Conservation (phyloP, 345 rosid genomes). For the Anastatica hierochuntica region DNA sequence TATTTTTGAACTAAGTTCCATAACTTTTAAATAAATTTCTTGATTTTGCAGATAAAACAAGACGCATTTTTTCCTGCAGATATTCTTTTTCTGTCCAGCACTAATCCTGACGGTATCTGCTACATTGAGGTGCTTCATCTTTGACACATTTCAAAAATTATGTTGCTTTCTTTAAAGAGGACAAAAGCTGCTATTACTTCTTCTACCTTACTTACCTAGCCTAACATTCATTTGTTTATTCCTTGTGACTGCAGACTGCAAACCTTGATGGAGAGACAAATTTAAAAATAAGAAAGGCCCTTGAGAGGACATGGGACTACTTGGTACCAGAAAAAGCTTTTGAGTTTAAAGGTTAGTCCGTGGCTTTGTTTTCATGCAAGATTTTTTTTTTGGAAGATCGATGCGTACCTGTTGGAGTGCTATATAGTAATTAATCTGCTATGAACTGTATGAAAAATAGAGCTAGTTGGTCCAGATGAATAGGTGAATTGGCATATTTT, state of each 20-base stretch:
- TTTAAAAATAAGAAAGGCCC: constrained; percentile 93
- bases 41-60: constrained; percentile 66
- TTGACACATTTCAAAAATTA: background rate
- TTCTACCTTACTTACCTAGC: background rate
- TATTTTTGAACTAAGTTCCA: background rate
- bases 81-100: constrained; percentile 79
- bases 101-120: constrained; percentile 94
- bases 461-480: constrained; percentile 1
- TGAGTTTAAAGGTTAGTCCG: constrained; percentile 73
- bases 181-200: background rate
- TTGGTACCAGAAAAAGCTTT: constrained; percentile 71
- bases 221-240: constrained; percentile 3
- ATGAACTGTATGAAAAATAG: background rate
- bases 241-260: constrained; percentile 61
- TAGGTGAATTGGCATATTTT: background rate
- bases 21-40: background rate
- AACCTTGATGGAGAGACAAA: constrained; percentile 99
- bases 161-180: background rate
- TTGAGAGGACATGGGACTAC: constrained; percentile 98
- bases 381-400: background rate
- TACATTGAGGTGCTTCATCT: constrained; percentile 64
- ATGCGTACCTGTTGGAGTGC: constrained; percentile 9
- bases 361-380: constrained; percentile 10
- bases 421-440: background rate
- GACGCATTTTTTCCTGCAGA: constrained; percentile 97